phyloP scores from a whole-genome alignment of 2,329 filamentous ascomycete genomes.

The Exserohilum rostratum region DNA sequence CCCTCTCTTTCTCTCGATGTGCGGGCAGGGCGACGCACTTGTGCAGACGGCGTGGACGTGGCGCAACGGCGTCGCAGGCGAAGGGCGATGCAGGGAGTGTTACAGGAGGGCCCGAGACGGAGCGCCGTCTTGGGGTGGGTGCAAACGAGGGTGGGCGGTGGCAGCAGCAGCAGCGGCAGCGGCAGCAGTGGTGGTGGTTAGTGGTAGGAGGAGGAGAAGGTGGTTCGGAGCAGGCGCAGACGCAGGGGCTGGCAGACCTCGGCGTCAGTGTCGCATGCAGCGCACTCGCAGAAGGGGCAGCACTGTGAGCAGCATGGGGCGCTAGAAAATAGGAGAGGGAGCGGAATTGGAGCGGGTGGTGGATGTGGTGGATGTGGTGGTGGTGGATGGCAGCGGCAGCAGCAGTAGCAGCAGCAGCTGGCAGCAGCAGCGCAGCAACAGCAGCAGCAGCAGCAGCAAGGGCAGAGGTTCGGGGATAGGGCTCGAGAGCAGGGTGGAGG shows the following conservation, averaged over 20 bases:
- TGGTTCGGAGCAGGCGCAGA: slow-evolving; percentile 7
- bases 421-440: too few species aligned
- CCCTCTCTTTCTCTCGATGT: not conserved
- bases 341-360: not conserved
- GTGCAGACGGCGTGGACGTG: slow-evolving; percentile 2
- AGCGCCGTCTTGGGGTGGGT: not conserved
- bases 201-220: not conserved
- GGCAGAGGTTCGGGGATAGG: slow-evolving; percentile 8
- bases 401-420: too few species aligned
- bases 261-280: slow-evolving; percentile 44
- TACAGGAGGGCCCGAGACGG: slow-evolving; percentile 1
- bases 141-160: slow-evolving; percentile 1
- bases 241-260: slow-evolving; percentile 22
- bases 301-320: slow-evolving; percentile 40
- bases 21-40: not conserved
- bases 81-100: slow-evolving; percentile 1
- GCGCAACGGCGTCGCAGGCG: not conserved
- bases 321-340: slow-evolving; percentile 7
- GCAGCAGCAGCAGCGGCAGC: not conserved
- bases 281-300: slow-evolving; percentile 37
- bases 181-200: not conserved
- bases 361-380: slow-evolving; percentile 1
- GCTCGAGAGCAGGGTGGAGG: slow-evolving; percentile 8
- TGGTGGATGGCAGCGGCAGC: not conserved
- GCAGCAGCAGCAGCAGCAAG: not conserved